Percentiles rank a stretch among this genome's conserved stretches.
Conservation (phyloP, 2,329 filamentous ascomycete genomes). For the Sclerotiophoma versabilis region DNA sequence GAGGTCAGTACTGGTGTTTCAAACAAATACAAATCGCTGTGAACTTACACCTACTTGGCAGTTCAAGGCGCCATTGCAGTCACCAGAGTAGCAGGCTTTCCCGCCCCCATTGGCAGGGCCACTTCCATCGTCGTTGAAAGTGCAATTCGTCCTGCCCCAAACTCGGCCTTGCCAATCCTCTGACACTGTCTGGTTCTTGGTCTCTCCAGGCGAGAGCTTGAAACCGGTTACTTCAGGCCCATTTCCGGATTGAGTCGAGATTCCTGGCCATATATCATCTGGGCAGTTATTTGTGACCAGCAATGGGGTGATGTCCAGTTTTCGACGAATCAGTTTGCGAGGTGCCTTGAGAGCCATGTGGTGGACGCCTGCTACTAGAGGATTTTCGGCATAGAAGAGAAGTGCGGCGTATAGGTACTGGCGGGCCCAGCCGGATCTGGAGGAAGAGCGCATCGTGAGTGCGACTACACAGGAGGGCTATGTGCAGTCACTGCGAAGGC, state of each 20-base stretch:
- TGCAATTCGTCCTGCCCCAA: conserved; percentile 86
- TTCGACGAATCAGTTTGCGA: conserved; percentile 37
- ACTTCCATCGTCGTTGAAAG: conserved; percentile 70
- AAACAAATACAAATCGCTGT: not conserved
- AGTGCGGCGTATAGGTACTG: conserved; percentile 32
- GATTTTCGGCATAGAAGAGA: conserved; percentile 29
- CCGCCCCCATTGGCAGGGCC: conserved; percentile 57
- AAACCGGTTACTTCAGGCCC: conserved; percentile 74
- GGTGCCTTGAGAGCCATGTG: conserved; percentile 45
- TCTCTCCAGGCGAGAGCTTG: conserved; percentile 65
- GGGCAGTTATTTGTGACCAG: conserved; percentile 75
- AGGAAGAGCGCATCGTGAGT: conserved; percentile 27
- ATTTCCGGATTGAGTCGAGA: conserved; percentile 74
- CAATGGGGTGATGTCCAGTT: conserved; percentile 59
- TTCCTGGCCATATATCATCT: conserved; percentile 76
- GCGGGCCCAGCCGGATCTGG: conserved; percentile 18
- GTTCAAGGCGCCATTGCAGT: conserved; percentile 74
- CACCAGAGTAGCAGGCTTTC: conserved; percentile 73
- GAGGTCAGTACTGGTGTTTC: conserved; percentile 1
- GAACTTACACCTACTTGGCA: conserved; percentile 72
- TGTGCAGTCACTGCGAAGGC: conserved; percentile 19
- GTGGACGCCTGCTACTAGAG: conserved; percentile 37
- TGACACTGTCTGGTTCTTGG: conserved; percentile 69
- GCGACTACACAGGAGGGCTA: conserved; percentile 15
- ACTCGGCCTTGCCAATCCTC: conserved; percentile 81